Percentiles rank a stretch among this genome's conserved stretches.
phyloP scores from a whole-genome alignment of 305 asterid genomes.

The Rubia peregrina region DNA sequence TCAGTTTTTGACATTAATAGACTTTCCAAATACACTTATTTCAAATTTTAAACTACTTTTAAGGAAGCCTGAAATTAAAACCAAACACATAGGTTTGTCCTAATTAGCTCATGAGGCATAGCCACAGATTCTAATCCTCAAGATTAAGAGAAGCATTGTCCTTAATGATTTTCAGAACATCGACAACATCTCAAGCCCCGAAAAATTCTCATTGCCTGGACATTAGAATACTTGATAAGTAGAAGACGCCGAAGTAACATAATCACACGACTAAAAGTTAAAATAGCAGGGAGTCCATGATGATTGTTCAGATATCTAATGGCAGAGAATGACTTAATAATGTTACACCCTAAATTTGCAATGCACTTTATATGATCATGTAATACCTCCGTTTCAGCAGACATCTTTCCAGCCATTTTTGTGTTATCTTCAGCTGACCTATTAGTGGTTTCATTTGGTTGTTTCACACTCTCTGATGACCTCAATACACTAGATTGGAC shows the following conservation, averaged over 20 bases:
- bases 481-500: conserved; percentile 32
- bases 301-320: neutral
- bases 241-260: neutral
- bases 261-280: neutral
- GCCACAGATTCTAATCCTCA: neutral
- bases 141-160: neutral
- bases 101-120: neutral
- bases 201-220: neutral
- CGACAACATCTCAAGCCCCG: neutral
- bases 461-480: conserved; percentile 59
- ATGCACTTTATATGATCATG: neutral
- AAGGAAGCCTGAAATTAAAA: neutral
- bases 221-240: neutral
- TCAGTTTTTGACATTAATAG: neutral
- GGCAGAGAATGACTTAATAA: neutral
- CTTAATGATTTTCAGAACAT: neutral
- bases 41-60: neutral
- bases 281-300: conserved; percentile 5
- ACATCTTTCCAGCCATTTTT: conserved; percentile 47
- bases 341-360: neutral
- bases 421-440: conserved; percentile 58
- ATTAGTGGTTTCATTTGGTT: conserved; percentile 50
- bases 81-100: neutral
- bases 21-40: neutral
- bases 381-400: conserved; percentile 74